A percentile compares a stretch with the other conserved stretches of the same genome.
Evolutionary conservation across 1,284 basidiomycete genomes (phyloP).

Genomic region (Microbotryum silenes-acaulis): DNA sequence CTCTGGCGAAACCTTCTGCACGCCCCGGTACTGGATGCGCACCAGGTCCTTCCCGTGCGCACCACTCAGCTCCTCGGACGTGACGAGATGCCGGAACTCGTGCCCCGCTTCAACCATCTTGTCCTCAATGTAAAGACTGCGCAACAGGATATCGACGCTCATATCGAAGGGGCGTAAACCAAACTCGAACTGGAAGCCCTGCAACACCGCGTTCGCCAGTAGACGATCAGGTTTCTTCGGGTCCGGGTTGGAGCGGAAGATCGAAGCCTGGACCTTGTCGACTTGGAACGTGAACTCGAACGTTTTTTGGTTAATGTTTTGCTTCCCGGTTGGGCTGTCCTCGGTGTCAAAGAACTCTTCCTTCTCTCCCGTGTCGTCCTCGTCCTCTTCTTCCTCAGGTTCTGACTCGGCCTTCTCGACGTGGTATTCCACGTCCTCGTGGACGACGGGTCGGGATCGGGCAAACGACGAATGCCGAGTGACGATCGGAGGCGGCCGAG

Average conservation of each 20-base stretch:
- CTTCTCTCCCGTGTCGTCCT: conserved; percentile 41
- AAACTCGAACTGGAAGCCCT: conserved; percentile 70
- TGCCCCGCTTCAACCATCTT: conserved; percentile 60
- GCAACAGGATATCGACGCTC: conserved; percentile 75
- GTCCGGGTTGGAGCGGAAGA: conserved; percentile 58
- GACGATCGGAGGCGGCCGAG: conserved; percentile 1
- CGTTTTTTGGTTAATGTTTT: conserved; percentile 66
- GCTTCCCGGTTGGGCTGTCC: conserved; percentile 54
- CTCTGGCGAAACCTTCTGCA: conserved; percentile 78
- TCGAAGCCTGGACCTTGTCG: conserved; percentile 71
- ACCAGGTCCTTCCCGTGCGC: conserved; percentile 59
- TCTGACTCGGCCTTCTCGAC: conserved; percentile 36
- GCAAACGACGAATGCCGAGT: conserved; percentile 25
- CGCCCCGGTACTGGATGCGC: conserved; percentile 71
- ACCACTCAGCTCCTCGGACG: conserved; percentile 51
- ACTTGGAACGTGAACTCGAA: conserved; percentile 89
- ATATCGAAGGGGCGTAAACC: conserved; percentile 75
- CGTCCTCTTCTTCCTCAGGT: conserved; percentile 25
- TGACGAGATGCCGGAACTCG: conserved; percentile 57
- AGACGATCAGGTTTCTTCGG: conserved; percentile 56
- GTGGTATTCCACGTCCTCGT: conserved; percentile 49
- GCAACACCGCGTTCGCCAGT: conserved; percentile 72
- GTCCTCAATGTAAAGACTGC: conserved; percentile 51
- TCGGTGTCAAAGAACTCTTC: conserved; percentile 69
- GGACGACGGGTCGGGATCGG: conserved; percentile 39